A percentile compares a stretch with the other conserved stretches of the same genome.
phyloP scores from a whole-genome alignment of 164 flowering plant species.

The Kingdonia uniflora region DNA sequence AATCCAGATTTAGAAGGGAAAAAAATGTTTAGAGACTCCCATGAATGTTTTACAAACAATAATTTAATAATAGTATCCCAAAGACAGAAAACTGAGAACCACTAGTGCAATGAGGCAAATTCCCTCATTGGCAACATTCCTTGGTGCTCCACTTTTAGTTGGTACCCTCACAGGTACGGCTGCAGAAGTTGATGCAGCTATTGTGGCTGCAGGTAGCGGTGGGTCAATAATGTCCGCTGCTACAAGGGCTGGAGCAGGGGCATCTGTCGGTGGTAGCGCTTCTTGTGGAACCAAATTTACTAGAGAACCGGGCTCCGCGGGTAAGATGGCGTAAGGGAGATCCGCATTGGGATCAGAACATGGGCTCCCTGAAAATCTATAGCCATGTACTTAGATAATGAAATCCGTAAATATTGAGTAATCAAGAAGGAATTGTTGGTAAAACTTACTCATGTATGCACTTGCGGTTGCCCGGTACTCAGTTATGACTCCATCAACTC shows the following conservation, averaged over 20 bases:
- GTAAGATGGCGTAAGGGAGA: conserved; percentile 8
- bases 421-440: background rate
- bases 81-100: background rate
- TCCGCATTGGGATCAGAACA: conserved; percentile 26
- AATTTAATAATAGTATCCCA: background rate
- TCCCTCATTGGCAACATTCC: conserved; percentile 18
- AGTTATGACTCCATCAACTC: conserved; percentile 63
- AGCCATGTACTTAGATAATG: background rate
- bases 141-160: conserved; percentile 9
- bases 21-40: too few relatives aligned
- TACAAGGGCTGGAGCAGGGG: conserved; percentile 39
- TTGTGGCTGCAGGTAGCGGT: conserved; percentile 55
- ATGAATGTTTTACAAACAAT: too few relatives aligned
- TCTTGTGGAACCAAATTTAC: conserved; percentile 12
- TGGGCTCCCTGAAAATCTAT: conserved; percentile 40
- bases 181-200: background rate
- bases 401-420: background rate
- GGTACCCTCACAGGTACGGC: conserved; percentile 13
- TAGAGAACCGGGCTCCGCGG: conserved; percentile 33
- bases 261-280: conserved; percentile 31
- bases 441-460: conserved; percentile 64
- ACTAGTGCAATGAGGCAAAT: conserved; percentile 20
- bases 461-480: conserved; percentile 82
- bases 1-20: too few relatives aligned
- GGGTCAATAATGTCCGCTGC: conserved; percentile 49